Percentiles rank a stretch among this genome's conserved stretches.
phyloP scores from a whole-genome alignment of 1,139 yeast species.

The Geotrichum bryndzae region DNA sequence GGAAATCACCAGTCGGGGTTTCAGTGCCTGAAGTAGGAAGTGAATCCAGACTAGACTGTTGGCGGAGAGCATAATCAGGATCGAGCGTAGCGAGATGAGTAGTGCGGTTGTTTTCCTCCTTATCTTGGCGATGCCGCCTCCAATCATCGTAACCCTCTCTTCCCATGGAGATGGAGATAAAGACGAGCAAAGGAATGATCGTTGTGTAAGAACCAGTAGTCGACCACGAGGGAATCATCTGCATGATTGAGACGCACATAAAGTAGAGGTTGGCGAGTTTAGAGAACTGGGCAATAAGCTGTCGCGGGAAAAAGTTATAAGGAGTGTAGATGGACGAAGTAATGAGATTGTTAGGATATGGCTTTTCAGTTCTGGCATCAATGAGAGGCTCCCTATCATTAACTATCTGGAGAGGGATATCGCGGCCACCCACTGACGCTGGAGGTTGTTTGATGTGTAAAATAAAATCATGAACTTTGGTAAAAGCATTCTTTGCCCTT shows the following conservation, averaged over 20 bases:
- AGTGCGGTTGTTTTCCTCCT: conserved; percentile 67
- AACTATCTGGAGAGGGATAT: conserved; percentile 52
- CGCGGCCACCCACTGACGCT: conserved; percentile 64
- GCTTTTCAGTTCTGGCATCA: conserved; percentile 63
- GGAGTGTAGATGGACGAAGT: conserved; percentile 84
- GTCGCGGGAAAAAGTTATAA: conserved; percentile 80
- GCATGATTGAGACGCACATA: conserved; percentile 81
- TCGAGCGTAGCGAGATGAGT: conserved; percentile 38
- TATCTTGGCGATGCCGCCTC: conserved; percentile 79
- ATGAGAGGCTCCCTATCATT: conserved; percentile 34
- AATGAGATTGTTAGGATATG: conserved; percentile 62
- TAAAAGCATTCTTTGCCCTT: conserved; percentile 13
- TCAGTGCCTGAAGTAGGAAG: neutral
- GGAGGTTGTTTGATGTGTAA: conserved; percentile 44
- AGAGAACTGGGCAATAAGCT: conserved; percentile 82
- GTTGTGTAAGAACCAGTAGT: conserved; percentile 97
- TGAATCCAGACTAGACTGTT: conserved; percentile 19
- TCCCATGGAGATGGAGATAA: conserved; percentile 83
- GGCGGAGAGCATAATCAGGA: neutral
- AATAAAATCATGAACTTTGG: conserved; percentile 29
- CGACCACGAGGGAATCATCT: conserved; percentile 96
- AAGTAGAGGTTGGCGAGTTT: conserved; percentile 85
- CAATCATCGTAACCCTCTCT: conserved; percentile 94
- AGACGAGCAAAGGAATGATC: conserved; percentile 76
- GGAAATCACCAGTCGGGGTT: neutral